Base-by-base conservation (phyloP, 2,329 filamentous ascomycete genomes). In the Blumeriella jaapii region DNA sequence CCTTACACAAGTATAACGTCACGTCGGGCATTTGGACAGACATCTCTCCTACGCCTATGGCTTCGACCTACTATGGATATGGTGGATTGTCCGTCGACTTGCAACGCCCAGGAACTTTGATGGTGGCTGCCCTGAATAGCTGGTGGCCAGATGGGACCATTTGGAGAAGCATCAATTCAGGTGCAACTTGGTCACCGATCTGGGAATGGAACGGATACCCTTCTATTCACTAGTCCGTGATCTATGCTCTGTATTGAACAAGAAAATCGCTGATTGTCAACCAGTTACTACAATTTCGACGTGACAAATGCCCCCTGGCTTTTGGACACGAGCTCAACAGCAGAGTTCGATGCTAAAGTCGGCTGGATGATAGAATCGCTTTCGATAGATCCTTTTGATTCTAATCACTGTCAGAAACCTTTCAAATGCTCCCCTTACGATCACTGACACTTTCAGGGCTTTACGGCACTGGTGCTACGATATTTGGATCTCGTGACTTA, bases 301-400 rank as follows among this genome's bases (percentile, higher is more conserved):
- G 41, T 49, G 15, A 39, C 47, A 28, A 24, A 36, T 7, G 46
- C 47, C 11, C 41, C 47, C 3, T 47, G 46, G 49, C 38, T 45
- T 12, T 33, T 36, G 14, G 47, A 41, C 29, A 44, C 34, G 11
- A 47, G 42, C 14, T 41, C 35, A 12, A 47, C 46, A 9, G 39
- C 34, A n/a, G 20, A 44, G 8, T 47, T 44, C 18, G 13, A 35
- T 10, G 28, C 36, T 9, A 40, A 31, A 18, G 53, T 75, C 3
- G 71, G 71, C 2, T 75, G 71, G 70, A 75, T 74, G 71, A 68
- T 74, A 6, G 71, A 75, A 46, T 57, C 64, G 0, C 52, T 76
- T 6, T 67, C 67, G 12, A 75, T 76, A 31, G 61, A 75, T 46
- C 71, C 71, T 0, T 61, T 64, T 16, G 69, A 76, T 46, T 71